These are phyloP conservation scores for Cercophora sp. DNA, from an alignment of 495 filamentous ascomycete genomes.

Conservation along the genomic window DNA sequence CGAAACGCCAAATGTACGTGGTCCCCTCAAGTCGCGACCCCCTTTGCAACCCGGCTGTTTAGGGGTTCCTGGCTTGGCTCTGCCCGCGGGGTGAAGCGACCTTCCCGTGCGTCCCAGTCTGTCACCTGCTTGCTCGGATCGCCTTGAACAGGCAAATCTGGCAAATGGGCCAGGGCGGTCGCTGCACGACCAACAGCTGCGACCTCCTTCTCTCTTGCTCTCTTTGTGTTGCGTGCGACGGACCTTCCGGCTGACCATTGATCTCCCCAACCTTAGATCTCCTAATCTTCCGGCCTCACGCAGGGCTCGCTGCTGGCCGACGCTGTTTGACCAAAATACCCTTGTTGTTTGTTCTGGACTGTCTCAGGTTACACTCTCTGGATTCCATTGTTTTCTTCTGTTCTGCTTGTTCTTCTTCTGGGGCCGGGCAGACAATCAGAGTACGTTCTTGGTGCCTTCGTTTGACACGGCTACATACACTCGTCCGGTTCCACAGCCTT, in stretches of 20 bases:
- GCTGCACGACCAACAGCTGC: conserved; percentile 16
- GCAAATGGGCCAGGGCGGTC: conserved; percentile 18
- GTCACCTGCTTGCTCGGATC: conserved; percentile 15
- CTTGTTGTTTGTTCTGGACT: conserved; percentile 22
- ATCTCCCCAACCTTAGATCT: conserved; percentile 12
- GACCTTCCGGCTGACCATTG: conserved; percentile 22
- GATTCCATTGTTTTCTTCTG: conserved; percentile 18
- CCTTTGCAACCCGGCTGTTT: conserved; percentile 30
- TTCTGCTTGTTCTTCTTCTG: conserved; percentile 11
- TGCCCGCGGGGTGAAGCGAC: conserved; percentile 22
- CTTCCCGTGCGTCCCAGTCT: conserved; percentile 15
- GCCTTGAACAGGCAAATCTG: conserved; percentile 29
- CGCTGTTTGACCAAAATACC: conserved; percentile 10
- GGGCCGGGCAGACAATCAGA: conserved; percentile 23
- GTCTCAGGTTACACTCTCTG: conserved; percentile 22
- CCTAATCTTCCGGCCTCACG: conserved; percentile 17
- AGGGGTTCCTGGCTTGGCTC: conserved; percentile 26
- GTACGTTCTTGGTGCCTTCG: conserved; percentile 17
- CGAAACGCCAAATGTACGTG: conserved; percentile 43
- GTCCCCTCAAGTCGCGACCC: conserved; percentile 23
- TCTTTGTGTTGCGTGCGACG: conserved; percentile 15
- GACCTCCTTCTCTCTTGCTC: conserved; percentile 18
- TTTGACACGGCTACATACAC: conserved; percentile 35
- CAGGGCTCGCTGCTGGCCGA: conserved; percentile 14
- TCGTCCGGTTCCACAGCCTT: conserved; percentile 35